Evolutionary conservation across 1,284 basidiomycete genomes (phyloP).

Genomic region (Cutaneotrichosporon sp.): DNA sequence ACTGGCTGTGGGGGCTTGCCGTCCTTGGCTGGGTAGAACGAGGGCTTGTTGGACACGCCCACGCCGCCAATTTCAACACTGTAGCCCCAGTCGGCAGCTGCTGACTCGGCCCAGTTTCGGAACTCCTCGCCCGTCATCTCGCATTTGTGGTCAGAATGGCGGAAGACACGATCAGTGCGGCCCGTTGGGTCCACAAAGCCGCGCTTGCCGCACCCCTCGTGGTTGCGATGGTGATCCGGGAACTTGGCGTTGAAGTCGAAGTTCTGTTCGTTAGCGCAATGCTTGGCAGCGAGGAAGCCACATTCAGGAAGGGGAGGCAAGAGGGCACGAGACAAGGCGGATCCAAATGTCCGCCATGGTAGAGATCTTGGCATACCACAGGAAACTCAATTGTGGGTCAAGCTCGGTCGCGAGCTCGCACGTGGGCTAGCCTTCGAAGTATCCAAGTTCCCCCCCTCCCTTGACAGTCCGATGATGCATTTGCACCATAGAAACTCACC

Average conservation of each 20-base stretch:
- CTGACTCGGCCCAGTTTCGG: constrained; percentile 58
- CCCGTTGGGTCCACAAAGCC: constrained; percentile 73
- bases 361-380: too few species aligned
- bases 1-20: constrained; percentile 32
- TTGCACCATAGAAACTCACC: constrained; percentile 22
- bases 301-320: too few species aligned
- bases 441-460: too few species aligned
- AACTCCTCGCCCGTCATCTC: constrained; percentile 87
- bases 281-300: neutral
- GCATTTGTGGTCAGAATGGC: constrained; percentile 83
- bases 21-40: constrained; percentile 38
- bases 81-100: constrained; percentile 65
- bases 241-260: constrained; percentile 76
- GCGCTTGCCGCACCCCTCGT: constrained; percentile 28
- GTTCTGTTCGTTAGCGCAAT: constrained; percentile 25
- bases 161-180: constrained; percentile 56
- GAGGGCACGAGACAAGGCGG: neutral
- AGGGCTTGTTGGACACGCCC: constrained; percentile 43
- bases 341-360: too few species aligned
- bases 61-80: constrained; percentile 45
- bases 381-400: too few species aligned
- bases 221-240: constrained; percentile 58
- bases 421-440: too few species aligned
- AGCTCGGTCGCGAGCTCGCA: too few species aligned
- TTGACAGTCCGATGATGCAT: neutral